Base-by-base conservation (phyloP, 2,329 filamentous ascomycete genomes). In the Hirsutella rhossiliensis region DNA sequence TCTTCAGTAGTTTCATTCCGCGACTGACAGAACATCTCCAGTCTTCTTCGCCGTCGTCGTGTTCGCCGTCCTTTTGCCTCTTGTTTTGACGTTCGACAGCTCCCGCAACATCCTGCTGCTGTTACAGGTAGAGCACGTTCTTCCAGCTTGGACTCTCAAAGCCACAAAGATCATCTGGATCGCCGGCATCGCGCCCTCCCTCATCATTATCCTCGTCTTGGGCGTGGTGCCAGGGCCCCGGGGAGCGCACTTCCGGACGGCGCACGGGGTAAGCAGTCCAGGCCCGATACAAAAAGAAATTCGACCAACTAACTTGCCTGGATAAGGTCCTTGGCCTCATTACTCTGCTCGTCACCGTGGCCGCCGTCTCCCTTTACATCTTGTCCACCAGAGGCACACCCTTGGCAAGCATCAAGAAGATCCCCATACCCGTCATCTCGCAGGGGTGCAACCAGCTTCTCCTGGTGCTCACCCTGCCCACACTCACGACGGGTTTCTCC, bases 1-100 rank as follows among this genome's bases (percentile, higher is more conserved):
- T 13, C n/a, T 5, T n/a, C 27, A 8, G 11, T 6, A 38, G n/a
- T 12, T n/a, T 29, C 6, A n/a, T 18, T 9, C 11, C 5, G 31
- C 29, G 19, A 12, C n/a, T 9, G 4, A 7, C 4, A 43, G 9
- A 4, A 7, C 12, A 8, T 18, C 19, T 11, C 8, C 45, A 12
- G 38, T 34, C 13, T 38, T 41, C 13, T 11, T 37, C 8, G 56
- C 54, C 15, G 41, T 61, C 3, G 8, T 56, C 1, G 54, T 48
- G 8, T 51, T 59, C 29, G 42, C 57, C 41, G 47, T 50, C 34
- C 38, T 58, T 2, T 45, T 61, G 2, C 60, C 60, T 3, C 27
- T 58, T 7, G 55, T 50, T 18, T 38, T 62, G 17, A 55, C 54
- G 7, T 42, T 62, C 12, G 54, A 56, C 27, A 52, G 54, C 41